Percentiles rank a stretch among this genome's conserved stretches.
Evolutionary conservation across 345 rosid species (phyloP).

Genomic region (Melastoma malabathricum): DNA sequence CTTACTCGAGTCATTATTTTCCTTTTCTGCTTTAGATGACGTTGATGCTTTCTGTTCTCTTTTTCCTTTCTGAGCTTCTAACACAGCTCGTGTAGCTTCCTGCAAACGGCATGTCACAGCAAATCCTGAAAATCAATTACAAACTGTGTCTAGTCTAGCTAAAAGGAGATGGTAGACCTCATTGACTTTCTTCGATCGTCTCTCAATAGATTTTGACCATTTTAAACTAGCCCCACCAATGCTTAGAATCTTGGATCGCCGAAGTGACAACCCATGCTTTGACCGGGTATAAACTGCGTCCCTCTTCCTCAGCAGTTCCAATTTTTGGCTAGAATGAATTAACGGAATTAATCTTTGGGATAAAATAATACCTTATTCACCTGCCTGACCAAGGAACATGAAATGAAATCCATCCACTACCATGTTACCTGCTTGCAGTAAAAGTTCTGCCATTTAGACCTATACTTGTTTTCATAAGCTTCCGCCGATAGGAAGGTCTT

Average conservation of each 20-base stretch:
- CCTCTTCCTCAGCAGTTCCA: constrained; percentile 57
- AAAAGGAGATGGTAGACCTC: constrained; percentile 40
- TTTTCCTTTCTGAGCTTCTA: constrained; percentile 59
- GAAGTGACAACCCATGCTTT: constrained; percentile 69
- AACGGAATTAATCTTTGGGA: constrained; percentile 46
- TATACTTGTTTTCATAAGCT: constrained; percentile 28
- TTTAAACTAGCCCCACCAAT: constrained; percentile 82
- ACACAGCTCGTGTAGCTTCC: constrained; percentile 93
- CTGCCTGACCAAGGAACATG: constrained; percentile 12
- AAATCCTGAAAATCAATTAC: constrained; percentile 1
- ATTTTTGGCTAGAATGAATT: constrained; percentile 38
- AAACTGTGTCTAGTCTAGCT: constrained; percentile 6
- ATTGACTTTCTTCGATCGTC: constrained; percentile 63
- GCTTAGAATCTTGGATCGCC: constrained; percentile 79
- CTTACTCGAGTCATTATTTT: constrained; percentile 38
- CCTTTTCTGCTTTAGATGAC: constrained; percentile 26
- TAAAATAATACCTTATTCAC: constrained; percentile 17
- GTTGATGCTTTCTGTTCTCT: constrained; percentile 30
- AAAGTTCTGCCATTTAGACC: constrained; percentile 27
- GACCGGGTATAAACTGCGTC: constrained; percentile 77
- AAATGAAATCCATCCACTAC: constrained; percentile 15
- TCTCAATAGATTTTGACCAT: constrained; percentile 93
- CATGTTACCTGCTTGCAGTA: constrained; percentile 46
- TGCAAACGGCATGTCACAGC: constrained; percentile 12
- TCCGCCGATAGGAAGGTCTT: constrained; percentile 59